Conservation (phyloP, 176 grass and related monocot genomes). For the Thalia dealbata region DNA sequence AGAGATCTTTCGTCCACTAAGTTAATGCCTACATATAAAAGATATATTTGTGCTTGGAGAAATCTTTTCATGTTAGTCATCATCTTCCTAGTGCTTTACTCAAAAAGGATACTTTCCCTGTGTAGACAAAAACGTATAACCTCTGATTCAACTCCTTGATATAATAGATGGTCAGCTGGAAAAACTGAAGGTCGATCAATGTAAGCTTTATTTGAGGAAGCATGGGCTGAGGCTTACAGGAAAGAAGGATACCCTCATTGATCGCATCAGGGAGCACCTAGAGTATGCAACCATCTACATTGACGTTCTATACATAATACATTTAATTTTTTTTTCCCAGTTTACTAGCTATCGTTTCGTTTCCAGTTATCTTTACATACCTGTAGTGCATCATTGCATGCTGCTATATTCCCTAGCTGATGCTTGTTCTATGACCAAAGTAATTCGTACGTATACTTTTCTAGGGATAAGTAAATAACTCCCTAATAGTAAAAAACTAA, state of each 20-base stretch:
- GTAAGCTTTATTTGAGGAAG: conserved; percentile 59
- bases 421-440: background rate
- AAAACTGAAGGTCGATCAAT: conserved; percentile 48
- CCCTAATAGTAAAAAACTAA: too few species aligned
- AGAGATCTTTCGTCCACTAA: too few species aligned
- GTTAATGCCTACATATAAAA: too few species aligned
- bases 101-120: background rate
- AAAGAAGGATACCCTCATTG: conserved; percentile 51
- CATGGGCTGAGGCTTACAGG: conserved; percentile 49
- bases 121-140: background rate
- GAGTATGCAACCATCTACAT: conserved; percentile 21
- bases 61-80: too few species aligned
- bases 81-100: too few species aligned
- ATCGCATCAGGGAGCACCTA: conserved; percentile 44
- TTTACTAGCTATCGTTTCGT: background rate
- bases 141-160: background rate
- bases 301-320: too few species aligned
- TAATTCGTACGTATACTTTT: background rate
- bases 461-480: too few species aligned
- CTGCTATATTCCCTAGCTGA: conserved; percentile 1
- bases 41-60: too few species aligned
- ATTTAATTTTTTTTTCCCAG: too few species aligned
- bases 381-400: background rate
- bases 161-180: conserved; percentile 41
- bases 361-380: background rate